Evolutionary conservation across 2,329 filamentous ascomycete species (phyloP), one percentile per base, ranked within the genome.

Genomic region (Endocalyx cinctus): DNA sequence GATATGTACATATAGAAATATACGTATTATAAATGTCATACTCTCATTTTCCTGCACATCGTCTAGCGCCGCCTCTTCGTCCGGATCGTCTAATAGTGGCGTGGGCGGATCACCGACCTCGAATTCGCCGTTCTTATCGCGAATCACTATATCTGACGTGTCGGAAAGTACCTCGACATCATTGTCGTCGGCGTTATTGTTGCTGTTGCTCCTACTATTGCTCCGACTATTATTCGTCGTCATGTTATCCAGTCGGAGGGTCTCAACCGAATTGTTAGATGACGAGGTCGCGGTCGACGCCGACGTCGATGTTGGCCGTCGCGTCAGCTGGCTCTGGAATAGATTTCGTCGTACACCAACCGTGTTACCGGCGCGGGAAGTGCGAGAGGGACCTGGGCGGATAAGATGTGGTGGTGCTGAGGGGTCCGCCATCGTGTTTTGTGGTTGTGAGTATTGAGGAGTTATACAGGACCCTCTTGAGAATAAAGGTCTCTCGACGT

Each of bases 51-150:
- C 76, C 48, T 68, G 66, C 40, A 64, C 68, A 35, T 79, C 74
- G 46, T 80, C 81, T 29, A 72, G 59, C 16, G 67, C 69, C 37
- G 66, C 69, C 37, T 69, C 69, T 52, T 74, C 70, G 33, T 74
- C 72, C 12, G 71, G 64, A 22, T 76, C 74, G 30, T 78, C 74
- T 17, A 71, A 56, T 6, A 64, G 58, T 11, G 69, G 67, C 39
- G 70, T 66, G 1, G 70, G 74, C 28, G 72, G 72, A 38, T 78
- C 74, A 12, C 64, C 66, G n/a, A 82, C 58, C 52, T 79, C 70
- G 36, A 79, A 69, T 43, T 82, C 77, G 30, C 78, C 79, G 47
- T 80, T 72, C 55, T 72, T 63, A 48, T 82, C 72, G 43, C 79
- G 66, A 28, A 81, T 70, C 7, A 83, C 72, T 37, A 83, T 81